Evolutionary conservation across 495 filamentous ascomycete genomes (phyloP).

Genomic region (Neurospora sp.): DNA sequence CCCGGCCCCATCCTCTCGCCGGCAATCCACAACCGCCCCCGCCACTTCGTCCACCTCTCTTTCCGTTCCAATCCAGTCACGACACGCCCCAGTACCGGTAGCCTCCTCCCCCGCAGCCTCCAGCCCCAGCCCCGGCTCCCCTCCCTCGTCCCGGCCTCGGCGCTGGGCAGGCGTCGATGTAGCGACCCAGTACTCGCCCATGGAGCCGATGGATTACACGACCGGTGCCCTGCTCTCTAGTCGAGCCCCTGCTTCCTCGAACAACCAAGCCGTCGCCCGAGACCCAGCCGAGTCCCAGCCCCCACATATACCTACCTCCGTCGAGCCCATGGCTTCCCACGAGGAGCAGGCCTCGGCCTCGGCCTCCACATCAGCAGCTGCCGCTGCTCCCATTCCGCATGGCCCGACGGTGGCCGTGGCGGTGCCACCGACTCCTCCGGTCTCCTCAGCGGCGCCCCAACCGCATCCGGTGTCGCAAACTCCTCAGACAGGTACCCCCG

Average conservation of each 20-base stretch:
- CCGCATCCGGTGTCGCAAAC: constrained; percentile 25
- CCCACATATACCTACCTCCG: constrained; percentile 1
- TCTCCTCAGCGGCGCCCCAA: constrained; percentile 12
- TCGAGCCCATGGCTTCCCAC: constrained; percentile 15
- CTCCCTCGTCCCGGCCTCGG: constrained; percentile 19
- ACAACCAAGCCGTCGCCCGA: constrained; percentile 3
- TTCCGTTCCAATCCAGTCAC: neutral
- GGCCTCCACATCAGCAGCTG: constrained; percentile 1
- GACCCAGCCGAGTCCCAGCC: constrained; percentile 19
- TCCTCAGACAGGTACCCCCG: constrained; percentile 29
- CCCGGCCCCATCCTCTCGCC: constrained; percentile 33
- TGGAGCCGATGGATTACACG: constrained; percentile 33
- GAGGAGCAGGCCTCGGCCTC: constrained; percentile 8
- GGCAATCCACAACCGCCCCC: constrained; percentile 29
- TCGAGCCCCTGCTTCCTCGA: constrained; percentile 11
- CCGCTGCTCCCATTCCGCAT: constrained; percentile 3
- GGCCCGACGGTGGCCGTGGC: neutral
- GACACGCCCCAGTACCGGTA: constrained; percentile 23
- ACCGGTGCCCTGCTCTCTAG: constrained; percentile 26
- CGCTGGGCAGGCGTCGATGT: constrained; percentile 44
- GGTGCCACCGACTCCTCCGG: neutral
- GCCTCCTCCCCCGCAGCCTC: neutral
- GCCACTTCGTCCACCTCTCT: constrained; percentile 5
- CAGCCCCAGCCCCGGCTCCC: neutral
- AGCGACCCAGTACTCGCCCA: constrained; percentile 47